phyloP scores from a whole-genome alignment of 352 stramenopile genomes.

The Thraustochytrium striatum region DNA sequence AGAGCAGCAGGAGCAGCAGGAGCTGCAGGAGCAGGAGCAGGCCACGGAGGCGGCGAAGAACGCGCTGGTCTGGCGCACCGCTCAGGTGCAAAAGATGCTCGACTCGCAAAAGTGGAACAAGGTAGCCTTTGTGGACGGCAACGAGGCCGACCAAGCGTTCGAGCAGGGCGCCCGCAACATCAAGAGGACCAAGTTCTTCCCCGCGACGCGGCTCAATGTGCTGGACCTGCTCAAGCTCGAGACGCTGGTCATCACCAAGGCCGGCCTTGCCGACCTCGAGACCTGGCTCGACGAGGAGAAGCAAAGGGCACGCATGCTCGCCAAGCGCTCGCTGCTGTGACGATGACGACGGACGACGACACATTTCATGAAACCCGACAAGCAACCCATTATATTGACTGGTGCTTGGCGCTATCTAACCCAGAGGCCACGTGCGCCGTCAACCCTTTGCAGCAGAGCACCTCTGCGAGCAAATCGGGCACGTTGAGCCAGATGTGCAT shows the following conservation, averaged over 20 bases:
- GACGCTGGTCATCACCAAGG: slow-evolving; percentile 23
- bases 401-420: too few relatives aligned
- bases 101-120: slow-evolving; percentile 41
- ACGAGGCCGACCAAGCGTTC: slow-evolving; percentile 63
- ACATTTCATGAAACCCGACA: too few relatives aligned
- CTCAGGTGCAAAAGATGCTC: slow-evolving; percentile 51
- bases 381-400: too few relatives aligned
- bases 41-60: slow-evolving; percentile 58
- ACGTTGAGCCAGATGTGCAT: too few relatives aligned
- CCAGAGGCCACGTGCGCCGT: too few relatives aligned
- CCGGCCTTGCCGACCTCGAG: slow-evolving; percentile 14
- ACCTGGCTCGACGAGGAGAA: slow-evolving; percentile 17
- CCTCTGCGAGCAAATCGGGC: too few relatives aligned
- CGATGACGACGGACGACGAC: too few relatives aligned
- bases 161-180: slow-evolving; percentile 64
- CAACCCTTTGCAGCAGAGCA: too few relatives aligned
- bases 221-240: slow-evolving; percentile 15
- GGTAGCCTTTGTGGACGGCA: slow-evolving; percentile 58
- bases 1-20: slow-evolving; percentile 51
- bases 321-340: not conserved
- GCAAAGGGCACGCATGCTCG: not conserved
- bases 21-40: slow-evolving; percentile 55
- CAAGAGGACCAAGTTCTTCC: slow-evolving; percentile 42
- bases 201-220: slow-evolving; percentile 26
- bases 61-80: slow-evolving; percentile 39